A percentile compares a stretch with the other conserved stretches of the same genome.
Conservation (phyloP, 345 rosid species). For the Erysimum cheiranthoides region DNA sequence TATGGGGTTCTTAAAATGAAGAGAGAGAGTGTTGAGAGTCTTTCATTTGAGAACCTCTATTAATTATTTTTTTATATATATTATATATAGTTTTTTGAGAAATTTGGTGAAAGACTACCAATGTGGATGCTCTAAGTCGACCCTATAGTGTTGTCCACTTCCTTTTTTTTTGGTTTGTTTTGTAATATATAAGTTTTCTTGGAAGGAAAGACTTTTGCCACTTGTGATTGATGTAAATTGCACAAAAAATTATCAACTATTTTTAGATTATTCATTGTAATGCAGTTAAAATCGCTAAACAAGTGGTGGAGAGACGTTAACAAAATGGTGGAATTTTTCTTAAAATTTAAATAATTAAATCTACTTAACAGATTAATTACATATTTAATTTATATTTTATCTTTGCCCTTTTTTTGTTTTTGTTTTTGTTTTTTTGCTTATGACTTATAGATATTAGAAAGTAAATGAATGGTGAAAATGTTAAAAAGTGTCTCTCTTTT, state of each 20-base stretch:
- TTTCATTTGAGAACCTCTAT: no score
- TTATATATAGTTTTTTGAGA: no score
- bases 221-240: neutral
- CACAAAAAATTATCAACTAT: neutral
- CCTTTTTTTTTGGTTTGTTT: no score
- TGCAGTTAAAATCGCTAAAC: slow-evolving; percentile 8
- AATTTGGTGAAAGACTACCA: no score
- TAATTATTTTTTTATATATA: no score
- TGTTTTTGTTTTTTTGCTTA: neutral
- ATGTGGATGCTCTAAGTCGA: no score
- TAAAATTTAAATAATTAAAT: neutral
- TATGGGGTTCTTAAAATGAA: no score
- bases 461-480: neutral
- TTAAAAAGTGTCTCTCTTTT: neutral
- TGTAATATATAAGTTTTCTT: no score
- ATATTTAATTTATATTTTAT: neutral
- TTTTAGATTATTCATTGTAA: neutral
- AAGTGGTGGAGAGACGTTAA: neutral
- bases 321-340: neutral
- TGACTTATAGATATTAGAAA: neutral
- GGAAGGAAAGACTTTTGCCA: no score
- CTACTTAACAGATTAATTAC: no score
- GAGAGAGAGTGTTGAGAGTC: slow-evolving; percentile 19
- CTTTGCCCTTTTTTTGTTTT: neutral
- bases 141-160: no score